A percentile compares a stretch with the other conserved stretches of the same genome.
Conservation (phyloP, 1,284 basidiomycete species). For the Mrakiaceae sp. region DNA sequence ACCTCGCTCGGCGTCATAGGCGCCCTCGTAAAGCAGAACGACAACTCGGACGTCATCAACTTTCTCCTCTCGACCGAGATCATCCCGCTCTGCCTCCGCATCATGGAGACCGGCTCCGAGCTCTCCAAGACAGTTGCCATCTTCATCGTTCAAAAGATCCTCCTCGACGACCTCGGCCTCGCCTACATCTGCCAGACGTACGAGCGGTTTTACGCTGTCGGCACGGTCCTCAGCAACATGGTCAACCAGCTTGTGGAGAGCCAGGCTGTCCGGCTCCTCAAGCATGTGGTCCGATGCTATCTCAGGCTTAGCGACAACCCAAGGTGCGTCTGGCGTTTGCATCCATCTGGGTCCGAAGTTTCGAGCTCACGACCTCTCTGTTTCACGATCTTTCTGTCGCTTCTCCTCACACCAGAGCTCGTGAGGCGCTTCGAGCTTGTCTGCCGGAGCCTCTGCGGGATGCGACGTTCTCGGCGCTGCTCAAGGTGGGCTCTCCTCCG, state of each 20-base stretch:
- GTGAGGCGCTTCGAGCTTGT: constrained; percentile 91
- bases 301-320: constrained; percentile 91
- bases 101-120: constrained; percentile 99
- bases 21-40: constrained; percentile 99
- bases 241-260: constrained; percentile 92
- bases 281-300: constrained; percentile 98
- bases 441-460: constrained; percentile 94
- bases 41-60: constrained; percentile 97
- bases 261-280: constrained; percentile 89
- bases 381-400: background rate
- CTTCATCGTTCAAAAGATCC: constrained; percentile 99
- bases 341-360: background rate
- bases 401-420: constrained; percentile 48
- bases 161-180: constrained; percentile 92
- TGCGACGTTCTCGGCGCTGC: constrained; percentile 78
- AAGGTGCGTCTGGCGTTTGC: constrained; percentile 45
- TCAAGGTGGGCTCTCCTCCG: constrained; percentile 50
- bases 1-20: constrained; percentile 98
- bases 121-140: constrained; percentile 99
- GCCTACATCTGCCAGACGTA: constrained; percentile 99
- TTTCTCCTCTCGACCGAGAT: constrained; percentile 99
- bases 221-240: constrained; percentile 98
- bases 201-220: constrained; percentile 97
- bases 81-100: constrained; percentile 95
- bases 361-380: background rate